Base-by-base conservation (phyloP, 2,329 filamentous ascomycete species). In the Fusarium sp. region DNA sequence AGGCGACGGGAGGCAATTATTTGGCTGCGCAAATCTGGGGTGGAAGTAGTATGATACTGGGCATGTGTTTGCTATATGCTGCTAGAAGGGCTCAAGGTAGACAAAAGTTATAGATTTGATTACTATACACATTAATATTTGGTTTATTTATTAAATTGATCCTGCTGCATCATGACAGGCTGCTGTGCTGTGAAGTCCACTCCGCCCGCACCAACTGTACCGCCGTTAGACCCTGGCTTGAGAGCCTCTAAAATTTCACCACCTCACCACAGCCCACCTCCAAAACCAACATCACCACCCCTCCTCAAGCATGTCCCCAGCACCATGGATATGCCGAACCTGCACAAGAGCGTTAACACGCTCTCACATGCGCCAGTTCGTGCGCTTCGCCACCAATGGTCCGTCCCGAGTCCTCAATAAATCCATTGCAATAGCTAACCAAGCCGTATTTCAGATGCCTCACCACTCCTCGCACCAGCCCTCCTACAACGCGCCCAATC, bases 401-500 rank as follows among this genome's bases (percentile, higher is more conserved):
- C 17, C 32, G 66, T 28, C 2, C 2, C 0, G 4, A 0, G 3
- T 14, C 6, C 9, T 3, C 32, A 13, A 20, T 28, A 6, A 9
- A 15, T 7, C 10, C 7, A 19, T 3, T 9, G 14, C 4, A 2
- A 33, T 3, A 35, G 40, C 65, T 65, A 60, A 70, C 47, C 17
- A 22, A 0, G 6, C 24, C 4, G 1, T 15, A 30, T 11, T 3
- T 0, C 15, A 73, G 70, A 70, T 53, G 53, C 67, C 39, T 67
- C 71, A 40, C 46, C 69, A 35, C 73, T 73, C 35, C 80, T 88
- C 22, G 85, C 87, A 1, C 79, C 82, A 11, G 83, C 84, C 41
- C 83, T 92, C 53, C 83, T 92, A 58, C 81, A 84, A 41, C 86
- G 89, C 65, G 89, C 89, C 10, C 83, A 84, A 32, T 82, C 81